Evolutionary conservation across 2,329 filamentous ascomycete genomes (phyloP), one percentile per base, ranked within the genome.

Genomic region (Penicillium freii): DNA sequence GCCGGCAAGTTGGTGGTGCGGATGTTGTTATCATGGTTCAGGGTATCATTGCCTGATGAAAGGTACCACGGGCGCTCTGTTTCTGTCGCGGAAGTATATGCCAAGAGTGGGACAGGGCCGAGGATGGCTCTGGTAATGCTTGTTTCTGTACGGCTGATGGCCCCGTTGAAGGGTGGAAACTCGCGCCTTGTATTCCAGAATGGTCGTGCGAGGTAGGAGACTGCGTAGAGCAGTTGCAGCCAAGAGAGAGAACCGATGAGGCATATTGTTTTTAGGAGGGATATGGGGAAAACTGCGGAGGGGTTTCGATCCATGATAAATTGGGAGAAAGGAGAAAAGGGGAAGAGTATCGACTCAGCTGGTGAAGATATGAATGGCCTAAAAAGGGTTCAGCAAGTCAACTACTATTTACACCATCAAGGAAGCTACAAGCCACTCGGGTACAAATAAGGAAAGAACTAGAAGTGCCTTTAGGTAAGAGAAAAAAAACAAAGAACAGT

Each of bases 211-310:
- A 71, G 19, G 40, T 47, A 58, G 5, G 63, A 65, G n/a, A 62
- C 25, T 1, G 54, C 50, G 40, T 69, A 66, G n/a, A 72, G 57
- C 10, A 68, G 10, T 34, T 69, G 70, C 25, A 73, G 62, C 36
- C 61, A 61, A 9, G 63, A 44, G 5, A 71, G 54, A n/a, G 62
- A 48, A 31, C 52, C 44, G 17, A 67, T 59, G 13, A 72, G 63
- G 4, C 58, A 44, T 45, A 66, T 49, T 10, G 60, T 56, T 19
- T 58, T 57, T 23, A 15, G 21, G 40, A 66, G 44, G 29, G 56
- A 49, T n/a, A 67, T 51, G 7, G 63, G 60, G 36, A 66, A 59
- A 17, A 45, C 29, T 17, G 50, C 5, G 11, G 40, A 43, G 8
- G 13, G 34, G 15, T n/a, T 57, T 23, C 31, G 29, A 29, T 57